Evolutionary conservation across 2,329 filamentous ascomycete genomes (phyloP), one percentile per base, ranked within the genome.

Genomic region (Zymoseptoria ardabiliae): DNA sequence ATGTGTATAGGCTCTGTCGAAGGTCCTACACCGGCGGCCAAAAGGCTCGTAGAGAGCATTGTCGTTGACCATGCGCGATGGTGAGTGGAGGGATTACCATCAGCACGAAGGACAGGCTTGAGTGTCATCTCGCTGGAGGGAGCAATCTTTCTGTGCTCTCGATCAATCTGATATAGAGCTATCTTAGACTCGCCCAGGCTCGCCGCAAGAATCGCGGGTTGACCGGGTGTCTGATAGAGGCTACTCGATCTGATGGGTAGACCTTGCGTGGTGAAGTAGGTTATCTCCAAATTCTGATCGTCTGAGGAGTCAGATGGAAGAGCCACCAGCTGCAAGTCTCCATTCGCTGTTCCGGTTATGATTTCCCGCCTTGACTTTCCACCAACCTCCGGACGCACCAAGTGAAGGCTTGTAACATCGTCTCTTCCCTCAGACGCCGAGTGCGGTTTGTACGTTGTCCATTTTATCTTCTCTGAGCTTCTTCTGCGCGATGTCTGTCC

Each of bases 401-500:
- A 66, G 63, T 82, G 81, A 54, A 87, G 62, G 28, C 79, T 76
- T 19, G 81, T 82, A 35, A 87, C 82, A 68, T 87, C 85, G 67
- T 86, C 82, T 57, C 78, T 69, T 55, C 76, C 83, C 60, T 82
- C 81, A 22, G 72, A 70, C 51, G 78, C 74, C 7, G 79, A 74
- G 5, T 79, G 71, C 13, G 82, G 79, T 58, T 78, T 78, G 65
- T 83, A 85, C 2, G 78, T 75, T 41, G 77, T 74, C 81, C 82
- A 85, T 20, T 55, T 61, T 72, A 60, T 53, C 49, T 67, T 65
- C 41, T 62, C 58, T 11, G 58, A 72, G 28, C 52, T 59, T 17
- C 30, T 55, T 21, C 51, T 22, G 30, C 57, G 69, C 1, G 75
- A 78, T 22, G 75, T 75, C 57, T 79, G 73, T 64, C 78, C 80